Base-by-base conservation (phyloP, 2,329 filamentous ascomycete species). In the Talaromyces piceae region DNA sequence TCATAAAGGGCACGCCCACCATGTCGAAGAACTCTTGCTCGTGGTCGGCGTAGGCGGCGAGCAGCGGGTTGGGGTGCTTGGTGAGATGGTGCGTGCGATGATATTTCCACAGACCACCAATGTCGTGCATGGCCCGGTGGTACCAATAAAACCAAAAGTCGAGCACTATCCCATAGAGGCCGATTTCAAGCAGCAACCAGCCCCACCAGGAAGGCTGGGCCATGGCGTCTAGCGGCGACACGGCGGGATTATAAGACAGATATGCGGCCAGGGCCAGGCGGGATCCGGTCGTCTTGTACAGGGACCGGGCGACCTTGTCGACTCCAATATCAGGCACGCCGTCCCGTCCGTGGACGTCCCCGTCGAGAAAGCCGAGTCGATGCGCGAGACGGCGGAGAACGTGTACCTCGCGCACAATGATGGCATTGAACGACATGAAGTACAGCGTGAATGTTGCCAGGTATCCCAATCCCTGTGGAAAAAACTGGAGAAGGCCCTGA, bases 131-230 rank as follows among this genome's bases (percentile, higher is more conserved):
- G 13, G 63, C 41, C 3, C 71, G 67, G 54, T 73, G 70, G 52
- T 73, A 73, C 64, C 67, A 63, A 59, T 73, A 73, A 59, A 72
- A 73, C 69, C 70, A 75, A 45, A 73, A 72, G 56, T 74, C 72
- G 5, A 75, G 62, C 7, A 74, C 59, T 46, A 74, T 63, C 3
- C 64, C 65, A 53, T 75, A 75, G 0, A 73, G 56, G 0, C 67
- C 67, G 5, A 71, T 60, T 31, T 73, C 67, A 4, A 74, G 25
- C 0, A 67, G 60, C 0, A 73, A 62, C 50, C 50, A 51, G 25
- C 50, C 46, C 30, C 46, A 41, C 50, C 50, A 52, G 20, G 39
- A 13, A 2, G 39, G 39, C 23, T 43, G 20, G 13, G 20, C 25
- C 39, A 43, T 43, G 65, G 67, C 68, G n/a, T 53, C 55, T 61